Percentiles rank a stretch among this genome's conserved stretches.
These are phyloP conservation scores for Xanthoconium purpureum DNA, from an alignment of 768 basidiomycete genomes.

Conservation along the genomic window DNA sequence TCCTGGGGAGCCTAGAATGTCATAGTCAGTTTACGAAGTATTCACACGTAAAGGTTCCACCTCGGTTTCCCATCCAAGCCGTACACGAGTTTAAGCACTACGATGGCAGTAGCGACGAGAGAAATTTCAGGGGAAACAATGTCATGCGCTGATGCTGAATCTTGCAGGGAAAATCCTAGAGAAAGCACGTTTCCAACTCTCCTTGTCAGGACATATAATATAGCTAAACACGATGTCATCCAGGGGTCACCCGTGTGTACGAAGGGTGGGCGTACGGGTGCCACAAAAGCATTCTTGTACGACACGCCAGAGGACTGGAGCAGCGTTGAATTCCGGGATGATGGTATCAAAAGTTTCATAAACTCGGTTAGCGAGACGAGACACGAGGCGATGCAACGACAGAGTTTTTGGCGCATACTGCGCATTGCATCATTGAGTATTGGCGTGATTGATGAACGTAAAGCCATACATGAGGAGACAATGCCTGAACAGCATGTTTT, in stretches of 20 bases:
- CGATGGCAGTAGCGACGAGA: constrained; percentile 55
- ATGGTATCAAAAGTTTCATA: constrained; percentile 51
- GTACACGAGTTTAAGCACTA: constrained; percentile 82
- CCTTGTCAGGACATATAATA: constrained; percentile 63
- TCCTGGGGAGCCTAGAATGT: constrained; percentile 41
- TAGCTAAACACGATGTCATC: constrained; percentile 37
- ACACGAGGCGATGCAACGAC: constrained; percentile 56
- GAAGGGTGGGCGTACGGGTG: constrained; percentile 56
- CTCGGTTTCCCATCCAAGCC: constrained; percentile 71
- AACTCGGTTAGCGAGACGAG: constrained; percentile 59
- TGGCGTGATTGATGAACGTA: background rate
- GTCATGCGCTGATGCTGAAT: constrained; percentile 51
- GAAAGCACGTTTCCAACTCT: constrained; percentile 52
- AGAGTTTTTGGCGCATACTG: constrained; percentile 66
- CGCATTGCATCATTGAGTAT: constrained; percentile 13
- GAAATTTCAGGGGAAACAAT: constrained; percentile 67
- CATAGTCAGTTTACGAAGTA: constrained; percentile 9
- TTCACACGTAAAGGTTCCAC: constrained; percentile 33
- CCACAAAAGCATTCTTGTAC: constrained; percentile 60
- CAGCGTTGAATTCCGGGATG: constrained; percentile 73
- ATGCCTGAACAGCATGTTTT: constrained; percentile 59
- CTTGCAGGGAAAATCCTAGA: constrained; percentile 59
- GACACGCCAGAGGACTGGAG: constrained; percentile 76
- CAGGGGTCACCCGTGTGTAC: background rate
- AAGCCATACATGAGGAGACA: constrained; percentile 62